A percentile compares a stretch with the other conserved stretches of the same genome.
Conservation (phyloP, 768 basidiomycete genomes). For the Mycena galericulata region DNA sequence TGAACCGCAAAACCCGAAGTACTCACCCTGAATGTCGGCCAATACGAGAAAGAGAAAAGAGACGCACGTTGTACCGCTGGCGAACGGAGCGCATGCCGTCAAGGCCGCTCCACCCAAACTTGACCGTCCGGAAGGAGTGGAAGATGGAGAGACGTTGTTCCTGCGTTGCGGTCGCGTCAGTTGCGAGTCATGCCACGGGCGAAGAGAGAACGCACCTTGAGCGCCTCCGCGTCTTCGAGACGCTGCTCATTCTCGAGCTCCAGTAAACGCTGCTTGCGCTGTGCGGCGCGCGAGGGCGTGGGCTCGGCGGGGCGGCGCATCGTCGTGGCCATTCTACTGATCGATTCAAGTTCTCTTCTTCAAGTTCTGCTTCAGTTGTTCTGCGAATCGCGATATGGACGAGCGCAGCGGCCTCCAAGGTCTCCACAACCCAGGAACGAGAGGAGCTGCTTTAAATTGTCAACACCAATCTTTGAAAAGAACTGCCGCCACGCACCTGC, state of each 20-base stretch:
- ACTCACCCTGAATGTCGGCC: too few relatives aligned
- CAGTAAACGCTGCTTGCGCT: constrained; percentile 58
- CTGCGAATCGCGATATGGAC: too few relatives aligned
- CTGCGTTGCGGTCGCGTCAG: constrained; percentile 1
- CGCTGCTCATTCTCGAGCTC: constrained; percentile 67
- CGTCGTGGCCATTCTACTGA: constrained; percentile 31
- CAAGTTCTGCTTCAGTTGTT: background rate
- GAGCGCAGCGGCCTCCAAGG: too few relatives aligned
- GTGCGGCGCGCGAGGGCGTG: constrained; percentile 53
- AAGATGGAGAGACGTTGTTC: constrained; percentile 15
- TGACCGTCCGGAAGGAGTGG: constrained; percentile 4
- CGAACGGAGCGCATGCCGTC: constrained; percentile 58
- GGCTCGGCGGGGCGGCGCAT: constrained; percentile 33
- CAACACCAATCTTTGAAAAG: too few relatives aligned
- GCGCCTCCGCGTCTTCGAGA: constrained; percentile 65
- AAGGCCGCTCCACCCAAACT: background rate
- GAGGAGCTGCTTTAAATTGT: too few relatives aligned
- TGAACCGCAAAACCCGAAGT: too few relatives aligned
- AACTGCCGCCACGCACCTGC: too few relatives aligned
- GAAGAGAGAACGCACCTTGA: constrained; percentile 51
- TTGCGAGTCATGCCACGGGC: background rate
- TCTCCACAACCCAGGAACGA: too few relatives aligned
- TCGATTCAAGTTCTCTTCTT: background rate
- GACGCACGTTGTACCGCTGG: constrained; percentile 29
- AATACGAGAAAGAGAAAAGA: background rate